Percentiles rank a stretch among this genome's conserved stretches.
Conservation (phyloP, 2,329 filamentous ascomycete genomes). For the Aspergillus sp. region DNA sequence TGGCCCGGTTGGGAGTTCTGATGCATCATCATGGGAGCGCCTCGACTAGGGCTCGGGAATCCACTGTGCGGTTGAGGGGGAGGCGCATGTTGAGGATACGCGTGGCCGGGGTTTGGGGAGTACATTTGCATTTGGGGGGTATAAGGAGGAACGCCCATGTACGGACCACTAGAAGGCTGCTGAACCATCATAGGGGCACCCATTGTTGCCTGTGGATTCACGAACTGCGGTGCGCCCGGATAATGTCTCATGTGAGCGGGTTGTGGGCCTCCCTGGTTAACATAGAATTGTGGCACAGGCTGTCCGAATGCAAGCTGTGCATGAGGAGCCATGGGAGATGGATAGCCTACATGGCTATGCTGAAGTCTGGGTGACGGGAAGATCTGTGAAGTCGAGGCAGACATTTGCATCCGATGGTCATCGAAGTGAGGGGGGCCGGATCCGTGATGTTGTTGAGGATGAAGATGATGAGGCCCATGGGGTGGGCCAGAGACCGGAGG, state of each 20-base stretch:
- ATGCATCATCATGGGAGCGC: slow-evolving; percentile 89
- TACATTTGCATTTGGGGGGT: slow-evolving; percentile 78
- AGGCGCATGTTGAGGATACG: slow-evolving; percentile 53
- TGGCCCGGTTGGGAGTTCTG: slow-evolving; percentile 92
- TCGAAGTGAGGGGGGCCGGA: slow-evolving; percentile 65
- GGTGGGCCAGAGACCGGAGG: slow-evolving; percentile 67
- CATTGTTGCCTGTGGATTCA: slow-evolving; percentile 68
- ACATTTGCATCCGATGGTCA: slow-evolving; percentile 83
- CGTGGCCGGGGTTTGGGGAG: slow-evolving; percentile 67
- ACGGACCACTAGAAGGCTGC: slow-evolving; percentile 61
- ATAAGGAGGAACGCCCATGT: slow-evolving; percentile 65
- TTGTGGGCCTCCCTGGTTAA: slow-evolving; percentile 65
- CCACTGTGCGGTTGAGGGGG: slow-evolving; percentile 59
- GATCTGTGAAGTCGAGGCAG: slow-evolving; percentile 74
- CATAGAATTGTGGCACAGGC: slow-evolving; percentile 66
- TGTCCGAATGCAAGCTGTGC: slow-evolving; percentile 68
- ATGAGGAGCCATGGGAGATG: slow-evolving; percentile 62
- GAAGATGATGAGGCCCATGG: slow-evolving; percentile 73
- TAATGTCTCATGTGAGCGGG: slow-evolving; percentile 68
- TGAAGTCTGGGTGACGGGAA: slow-evolving; percentile 79
- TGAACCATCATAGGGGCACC: slow-evolving; percentile 80
- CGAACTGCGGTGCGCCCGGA: slow-evolving; percentile 68
- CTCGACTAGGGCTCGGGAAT: slow-evolving; percentile 82
- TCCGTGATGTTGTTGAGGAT: slow-evolving; percentile 67
- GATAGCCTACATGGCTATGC: slow-evolving; percentile 64